A percentile compares a stretch with the other conserved stretches of the same genome.
These are phyloP conservation scores for Talaromyces marneffei DNA, from an alignment of 2,329 filamentous ascomycete species.

Conservation along the genomic window DNA sequence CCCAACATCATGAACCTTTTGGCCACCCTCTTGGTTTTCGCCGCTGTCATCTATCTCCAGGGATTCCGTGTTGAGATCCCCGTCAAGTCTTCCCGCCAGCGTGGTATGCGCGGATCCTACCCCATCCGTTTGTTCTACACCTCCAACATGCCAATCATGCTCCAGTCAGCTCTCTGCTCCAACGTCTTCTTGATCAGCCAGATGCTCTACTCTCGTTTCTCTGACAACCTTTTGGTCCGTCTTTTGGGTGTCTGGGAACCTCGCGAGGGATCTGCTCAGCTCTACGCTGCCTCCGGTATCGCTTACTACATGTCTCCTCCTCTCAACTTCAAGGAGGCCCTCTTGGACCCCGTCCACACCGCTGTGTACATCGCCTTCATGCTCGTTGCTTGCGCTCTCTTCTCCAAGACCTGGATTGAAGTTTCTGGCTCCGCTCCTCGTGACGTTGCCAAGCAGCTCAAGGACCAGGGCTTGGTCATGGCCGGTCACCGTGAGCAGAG, in stretches of 20 bases:
- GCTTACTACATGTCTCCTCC: constrained; percentile 99
- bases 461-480: constrained; percentile 99
- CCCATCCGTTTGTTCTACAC: constrained; percentile 99
- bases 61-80: constrained; percentile 99
- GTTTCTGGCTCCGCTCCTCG: constrained; percentile 95
- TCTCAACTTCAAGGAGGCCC: constrained; percentile 92
- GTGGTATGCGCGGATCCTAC: constrained; percentile 96
- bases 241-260: constrained; percentile 98
- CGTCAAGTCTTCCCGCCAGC: constrained; percentile 98
- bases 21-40: constrained; percentile 87
- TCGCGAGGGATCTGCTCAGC: constrained; percentile 86
- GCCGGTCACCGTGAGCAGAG: constrained; percentile 98
- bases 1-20: constrained; percentile 99
- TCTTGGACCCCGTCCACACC: constrained; percentile 95
- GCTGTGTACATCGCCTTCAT: constrained; percentile 95
- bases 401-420: constrained; percentile 99
- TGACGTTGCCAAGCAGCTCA: constrained; percentile 98
- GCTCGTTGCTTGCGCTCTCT: constrained; percentile 93
- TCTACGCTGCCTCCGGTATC: constrained; percentile 85
- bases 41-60: constrained; percentile 97
- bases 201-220: constrained; percentile 99
- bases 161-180: constrained; percentile 96
- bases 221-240: constrained; percentile 95
- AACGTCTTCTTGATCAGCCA: constrained; percentile 99
- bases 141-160: constrained; percentile 99